Evolutionary conservation across 805 yeast genomes (phyloP).

Genomic region (Hanseniaspora valbyensis): DNA sequence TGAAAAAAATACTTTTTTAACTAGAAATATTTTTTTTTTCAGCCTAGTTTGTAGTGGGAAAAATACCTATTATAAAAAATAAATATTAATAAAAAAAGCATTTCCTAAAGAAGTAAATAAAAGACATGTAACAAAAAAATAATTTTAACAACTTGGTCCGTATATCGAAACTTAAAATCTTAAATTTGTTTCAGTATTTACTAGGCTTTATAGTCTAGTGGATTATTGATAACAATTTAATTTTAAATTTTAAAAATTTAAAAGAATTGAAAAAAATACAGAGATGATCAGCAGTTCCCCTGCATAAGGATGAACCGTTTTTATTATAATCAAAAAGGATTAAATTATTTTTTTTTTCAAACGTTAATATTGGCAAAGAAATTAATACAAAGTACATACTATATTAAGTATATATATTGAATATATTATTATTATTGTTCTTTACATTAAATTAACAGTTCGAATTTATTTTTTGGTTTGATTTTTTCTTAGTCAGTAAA

Average conservation of each 20-base stretch:
- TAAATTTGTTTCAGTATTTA: conserved; percentile 10
- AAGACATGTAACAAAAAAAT: conserved; percentile 1
- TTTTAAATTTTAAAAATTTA: conserved; percentile 15
- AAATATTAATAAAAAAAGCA: too few species aligned
- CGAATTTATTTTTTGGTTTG: too few species aligned
- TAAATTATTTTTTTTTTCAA: conserved; percentile 13
- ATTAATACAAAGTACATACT: too few species aligned
- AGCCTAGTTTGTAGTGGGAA: neutral
- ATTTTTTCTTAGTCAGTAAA: too few species aligned
- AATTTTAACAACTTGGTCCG: too few species aligned
- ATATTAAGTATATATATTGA: too few species aligned
- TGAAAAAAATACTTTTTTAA: too few species aligned
- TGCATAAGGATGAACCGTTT: conserved; percentile 99
- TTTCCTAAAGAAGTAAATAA: neutral
- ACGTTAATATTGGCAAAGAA: too few species aligned
- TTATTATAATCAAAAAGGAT: conserved; percentile 25
- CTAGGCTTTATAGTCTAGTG: conserved; percentile 13
- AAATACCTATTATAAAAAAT: neutral
- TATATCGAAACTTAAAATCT: too few species aligned
- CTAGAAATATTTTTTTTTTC: too few species aligned
- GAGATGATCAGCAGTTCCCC: conserved; percentile 99
- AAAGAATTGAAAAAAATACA: conserved; percentile 95
- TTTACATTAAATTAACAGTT: too few species aligned
- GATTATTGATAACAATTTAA: conserved; percentile 9
- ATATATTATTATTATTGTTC: too few species aligned